A percentile compares a stretch with the other conserved stretches of the same genome.
These are phyloP conservation scores for Colletotrichum kahawae DNA, from an alignment of 2,329 filamentous ascomycete genomes.

Conservation along the genomic window DNA sequence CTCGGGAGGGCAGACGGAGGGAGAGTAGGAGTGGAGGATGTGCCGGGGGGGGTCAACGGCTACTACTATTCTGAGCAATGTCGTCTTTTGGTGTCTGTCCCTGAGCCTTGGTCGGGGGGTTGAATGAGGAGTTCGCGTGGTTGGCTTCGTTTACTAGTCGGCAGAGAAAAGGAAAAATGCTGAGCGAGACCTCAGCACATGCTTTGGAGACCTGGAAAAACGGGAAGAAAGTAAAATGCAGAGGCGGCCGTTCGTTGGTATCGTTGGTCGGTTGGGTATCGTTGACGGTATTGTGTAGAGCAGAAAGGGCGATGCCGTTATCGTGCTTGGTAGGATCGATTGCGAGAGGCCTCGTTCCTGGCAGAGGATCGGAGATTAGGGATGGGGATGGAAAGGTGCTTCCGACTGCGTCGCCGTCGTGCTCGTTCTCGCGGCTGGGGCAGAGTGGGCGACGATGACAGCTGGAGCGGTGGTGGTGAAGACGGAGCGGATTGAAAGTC, in stretches of 20 bases:
- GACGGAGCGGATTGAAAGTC: conserved; percentile 31
- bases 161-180: not conserved
- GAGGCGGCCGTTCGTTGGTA: conserved; percentile 11
- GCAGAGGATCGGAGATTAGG: not conserved
- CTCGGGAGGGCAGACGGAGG: not conserved
- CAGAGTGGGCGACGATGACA: not conserved
- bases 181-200: conserved; percentile 15
- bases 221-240: not conserved
- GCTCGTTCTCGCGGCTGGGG: not conserved
- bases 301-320: not conserved
- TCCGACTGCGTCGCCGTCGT: not conserved
- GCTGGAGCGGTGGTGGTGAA: conserved; percentile 22
- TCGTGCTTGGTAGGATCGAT: not conserved
- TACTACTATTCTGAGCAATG: conserved; percentile 3
- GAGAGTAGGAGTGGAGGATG: not conserved
- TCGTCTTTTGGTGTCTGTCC: not conserved
- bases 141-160: not conserved
- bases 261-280: conserved; percentile 14
- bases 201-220: not conserved
- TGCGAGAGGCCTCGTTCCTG: not conserved
- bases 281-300: not conserved
- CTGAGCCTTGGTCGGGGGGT: not conserved
- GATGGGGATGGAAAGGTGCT: not conserved
- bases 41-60: not conserved
- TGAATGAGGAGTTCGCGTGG: not conserved